Evolutionary conservation across 345 rosid species (phyloP).

Genomic region (Linum trigynum): DNA sequence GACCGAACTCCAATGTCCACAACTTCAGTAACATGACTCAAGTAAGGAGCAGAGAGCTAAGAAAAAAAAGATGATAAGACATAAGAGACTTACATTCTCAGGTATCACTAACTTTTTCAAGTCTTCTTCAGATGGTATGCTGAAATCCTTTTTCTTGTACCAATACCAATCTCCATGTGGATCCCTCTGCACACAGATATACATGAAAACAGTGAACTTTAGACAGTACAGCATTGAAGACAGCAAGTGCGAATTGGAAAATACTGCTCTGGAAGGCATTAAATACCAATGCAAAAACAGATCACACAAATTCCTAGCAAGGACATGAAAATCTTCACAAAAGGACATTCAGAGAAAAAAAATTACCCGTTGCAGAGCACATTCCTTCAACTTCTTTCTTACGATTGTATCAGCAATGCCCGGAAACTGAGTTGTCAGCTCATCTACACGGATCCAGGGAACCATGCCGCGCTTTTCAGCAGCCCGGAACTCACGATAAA

Average conservation of each 20-base stretch:
- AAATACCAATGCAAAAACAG: background rate
- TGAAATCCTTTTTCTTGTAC: conserved; percentile 55
- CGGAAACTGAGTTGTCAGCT: conserved; percentile 56
- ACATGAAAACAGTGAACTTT: conserved; percentile 17
- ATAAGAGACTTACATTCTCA: conserved; percentile 63
- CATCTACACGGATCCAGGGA: conserved; percentile 65
- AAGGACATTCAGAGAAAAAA: background rate
- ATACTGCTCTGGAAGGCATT: background rate
- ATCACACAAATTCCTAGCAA: background rate
- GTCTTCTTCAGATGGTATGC: conserved; percentile 72
- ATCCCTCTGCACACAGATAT: conserved; percentile 50
- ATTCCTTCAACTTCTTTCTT: conserved; percentile 62
- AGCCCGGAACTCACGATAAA: conserved; percentile 68
- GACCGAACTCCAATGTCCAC: background rate
- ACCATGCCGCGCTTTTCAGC: conserved; percentile 42
- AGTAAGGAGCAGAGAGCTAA: background rate
- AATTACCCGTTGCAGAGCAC: conserved; percentile 60
- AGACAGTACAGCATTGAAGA: conserved; percentile 6
- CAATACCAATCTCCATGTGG: conserved; percentile 55
- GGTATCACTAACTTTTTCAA: conserved; percentile 70
- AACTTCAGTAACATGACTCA: background rate
- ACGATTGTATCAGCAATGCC: conserved; percentile 54
- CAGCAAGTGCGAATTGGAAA: background rate
- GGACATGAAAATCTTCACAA: background rate
- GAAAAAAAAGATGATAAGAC: background rate